phyloP scores from a whole-genome alignment of 805 yeast species.

The Kazachstania psychrophila region DNA sequence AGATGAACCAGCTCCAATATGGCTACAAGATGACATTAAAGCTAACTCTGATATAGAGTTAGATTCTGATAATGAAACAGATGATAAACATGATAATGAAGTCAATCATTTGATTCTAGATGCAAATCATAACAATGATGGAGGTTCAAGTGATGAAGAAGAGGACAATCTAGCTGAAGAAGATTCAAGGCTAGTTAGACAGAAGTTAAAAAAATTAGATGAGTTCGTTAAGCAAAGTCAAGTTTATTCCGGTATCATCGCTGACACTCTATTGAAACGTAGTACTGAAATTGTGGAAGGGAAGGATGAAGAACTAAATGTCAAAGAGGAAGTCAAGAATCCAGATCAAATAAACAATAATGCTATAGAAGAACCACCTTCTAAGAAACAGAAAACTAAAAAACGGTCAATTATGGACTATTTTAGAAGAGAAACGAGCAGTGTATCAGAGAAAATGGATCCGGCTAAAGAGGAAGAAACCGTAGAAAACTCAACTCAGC shows the following conservation, averaged over 20 bases:
- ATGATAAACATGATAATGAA: slow-evolving; percentile 10
- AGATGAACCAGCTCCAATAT: slow-evolving; percentile 13
- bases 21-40: slow-evolving; percentile 19
- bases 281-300: slow-evolving; percentile 36
- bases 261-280: slow-evolving; percentile 54
- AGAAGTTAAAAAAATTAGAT: slow-evolving; percentile 57
- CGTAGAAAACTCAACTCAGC: slow-evolving; percentile 6
- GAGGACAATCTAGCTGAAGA: slow-evolving; percentile 21
- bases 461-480: slow-evolving; percentile 14
- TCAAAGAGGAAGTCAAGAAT: slow-evolving; percentile 14
- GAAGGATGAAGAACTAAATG: slow-evolving; percentile 8
- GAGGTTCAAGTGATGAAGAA: slow-evolving; percentile 9
- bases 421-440: slow-evolving; percentile 12
- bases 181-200: slow-evolving; percentile 40
- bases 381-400: slow-evolving; percentile 15
- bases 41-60: slow-evolving; percentile 13
- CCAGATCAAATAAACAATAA: slow-evolving; percentile 12
- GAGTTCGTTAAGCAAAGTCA: slow-evolving; percentile 80
- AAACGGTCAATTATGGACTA: slow-evolving; percentile 16
- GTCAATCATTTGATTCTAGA: slow-evolving; percentile 9
- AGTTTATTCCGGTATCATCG: slow-evolving; percentile 75
- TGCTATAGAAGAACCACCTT: slow-evolving; percentile 11
- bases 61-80: slow-evolving; percentile 19
- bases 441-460: neutral
- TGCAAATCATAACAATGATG: slow-evolving; percentile 1